Evolutionary conservation across 2,329 filamentous ascomycete genomes (phyloP).

Genomic region (Clonostachys solani): DNA sequence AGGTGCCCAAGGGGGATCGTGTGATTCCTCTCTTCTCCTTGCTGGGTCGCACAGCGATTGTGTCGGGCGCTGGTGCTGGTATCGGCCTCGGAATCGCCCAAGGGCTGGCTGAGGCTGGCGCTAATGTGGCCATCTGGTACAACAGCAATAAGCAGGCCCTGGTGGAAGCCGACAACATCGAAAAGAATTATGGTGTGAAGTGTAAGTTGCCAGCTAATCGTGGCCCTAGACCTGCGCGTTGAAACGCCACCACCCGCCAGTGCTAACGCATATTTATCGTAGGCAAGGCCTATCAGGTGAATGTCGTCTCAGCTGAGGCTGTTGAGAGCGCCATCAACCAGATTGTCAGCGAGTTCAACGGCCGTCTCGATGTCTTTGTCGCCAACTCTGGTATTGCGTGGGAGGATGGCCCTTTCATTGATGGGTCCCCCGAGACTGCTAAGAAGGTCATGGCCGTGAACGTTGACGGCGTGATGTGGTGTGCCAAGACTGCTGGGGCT

Average conservation of each 20-base stretch:
- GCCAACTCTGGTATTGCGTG: constrained; percentile 76
- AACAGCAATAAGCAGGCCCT: constrained; percentile 64
- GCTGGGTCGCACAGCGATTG: constrained; percentile 65
- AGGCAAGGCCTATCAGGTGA: constrained; percentile 60
- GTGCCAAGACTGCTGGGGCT: constrained; percentile 63
- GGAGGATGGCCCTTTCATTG: constrained; percentile 64
- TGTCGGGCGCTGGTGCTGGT: constrained; percentile 62
- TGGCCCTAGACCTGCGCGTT: not conserved
- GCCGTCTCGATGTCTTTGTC: constrained; percentile 72
- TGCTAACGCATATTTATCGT: constrained; percentile 1
- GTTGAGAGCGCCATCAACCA: constrained; percentile 46
- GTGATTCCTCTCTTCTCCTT: constrained; percentile 66
- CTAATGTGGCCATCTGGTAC: constrained; percentile 70
- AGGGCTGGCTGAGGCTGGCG: constrained; percentile 64
- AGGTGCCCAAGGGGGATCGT: constrained; percentile 36
- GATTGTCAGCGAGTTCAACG: constrained; percentile 64
- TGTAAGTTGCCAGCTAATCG: constrained; percentile 36
- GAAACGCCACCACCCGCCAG: too few species aligned
- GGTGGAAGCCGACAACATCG: constrained; percentile 58
- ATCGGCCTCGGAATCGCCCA: constrained; percentile 64
- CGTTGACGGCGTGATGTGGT: constrained; percentile 75
- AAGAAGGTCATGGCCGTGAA: constrained; percentile 66
- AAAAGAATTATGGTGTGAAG: constrained; percentile 62
- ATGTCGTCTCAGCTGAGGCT: constrained; percentile 49
- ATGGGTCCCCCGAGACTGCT: constrained; percentile 61